phyloP scores from a whole-genome alignment of 2,329 filamentous ascomycete species.

The Trichophyton verrucosum region DNA sequence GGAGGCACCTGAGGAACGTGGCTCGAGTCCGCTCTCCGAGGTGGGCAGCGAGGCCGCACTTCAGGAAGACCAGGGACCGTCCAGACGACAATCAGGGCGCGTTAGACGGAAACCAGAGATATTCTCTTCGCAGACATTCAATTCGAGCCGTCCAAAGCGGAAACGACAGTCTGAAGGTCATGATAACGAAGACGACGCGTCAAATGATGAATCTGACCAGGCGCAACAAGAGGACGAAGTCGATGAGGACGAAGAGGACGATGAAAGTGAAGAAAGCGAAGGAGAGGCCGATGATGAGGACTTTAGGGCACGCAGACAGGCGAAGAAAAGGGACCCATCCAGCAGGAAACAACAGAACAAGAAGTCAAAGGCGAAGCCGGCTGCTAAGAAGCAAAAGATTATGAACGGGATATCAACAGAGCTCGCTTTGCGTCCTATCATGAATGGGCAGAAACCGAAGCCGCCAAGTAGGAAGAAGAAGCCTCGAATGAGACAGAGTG shows the following conservation, averaged over 20 bases:
- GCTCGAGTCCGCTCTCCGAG: slow-evolving; percentile 14
- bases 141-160: slow-evolving; percentile 30
- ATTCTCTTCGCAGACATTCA: slow-evolving; percentile 26
- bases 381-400: slow-evolving; percentile 45
- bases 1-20: slow-evolving; percentile 11
- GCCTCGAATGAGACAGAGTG: slow-evolving; percentile 39
- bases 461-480: slow-evolving; percentile 38
- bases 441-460: slow-evolving; percentile 32
- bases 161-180: slow-evolving; percentile 34
- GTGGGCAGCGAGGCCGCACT: slow-evolving; percentile 13
- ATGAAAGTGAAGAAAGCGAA: slow-evolving; percentile 21
- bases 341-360: slow-evolving; percentile 35
- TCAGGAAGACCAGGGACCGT: slow-evolving; percentile 17
- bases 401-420: slow-evolving; percentile 35
- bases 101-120: slow-evolving; percentile 31
- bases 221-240: slow-evolving; percentile 18
- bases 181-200: slow-evolving; percentile 25
- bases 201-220: slow-evolving; percentile 21
- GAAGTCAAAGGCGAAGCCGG: slow-evolving; percentile 25
- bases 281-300: slow-evolving; percentile 24
- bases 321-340: slow-evolving; percentile 35
- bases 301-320: slow-evolving; percentile 18
- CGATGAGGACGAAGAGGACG: slow-evolving; percentile 22
- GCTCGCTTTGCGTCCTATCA: slow-evolving; percentile 44
- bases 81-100: slow-evolving; percentile 34